Base-by-base conservation (phyloP, 2,329 filamentous ascomycete genomes). In the Aureobasidium sp. region DNA sequence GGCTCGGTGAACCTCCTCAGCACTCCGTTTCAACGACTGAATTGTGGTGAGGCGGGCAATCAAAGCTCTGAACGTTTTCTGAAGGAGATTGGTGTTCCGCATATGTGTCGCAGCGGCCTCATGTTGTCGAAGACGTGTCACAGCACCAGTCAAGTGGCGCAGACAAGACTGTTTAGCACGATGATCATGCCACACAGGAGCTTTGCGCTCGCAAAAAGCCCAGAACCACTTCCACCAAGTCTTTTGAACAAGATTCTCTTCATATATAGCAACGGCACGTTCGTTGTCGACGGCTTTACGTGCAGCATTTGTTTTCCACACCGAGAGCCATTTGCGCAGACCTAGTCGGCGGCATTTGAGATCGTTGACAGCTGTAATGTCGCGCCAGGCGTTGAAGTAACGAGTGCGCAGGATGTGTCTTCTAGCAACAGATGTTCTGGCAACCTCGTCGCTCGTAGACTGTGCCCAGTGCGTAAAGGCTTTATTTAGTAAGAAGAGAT, bases 401-500 rank as follows among this genome's bases (percentile, higher is more conserved):
- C 84, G 83, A 14, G 83, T 84, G 61, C 87, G 80, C 60, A 94
- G 76, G 64, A 92, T 84, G 70, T 90, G 88, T 64, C 84, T 80
- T 65, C 88, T 82, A 22, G 89, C 90, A 45, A 85, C 79, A 5
- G 82, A 84, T 4, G 88, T 90, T 44, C 84, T 82, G 65, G 85
- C 81, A 17, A 85, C 78, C 68, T 90, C 84, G 15, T 89, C 84
- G 6, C 80, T 81, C 12, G 88, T 82, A 56, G 82, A 78, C 61
- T 82, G 81, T 12, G 83, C 82, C 90, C 90, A 95, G 65, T 88
- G 84, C 1, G 79, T 82, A 62, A 90, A 85, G 2, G 83, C 81
- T 70, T 85, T 87, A 3, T 80, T 82, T 62, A 87, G 73, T 7
- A 90, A 77, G 67, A 85, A 87, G 12, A 88, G 74, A 69, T 88